phyloP scores from a whole-genome alignment of 78 protist species.

The Capsaspora owczarzaki region DNA sequence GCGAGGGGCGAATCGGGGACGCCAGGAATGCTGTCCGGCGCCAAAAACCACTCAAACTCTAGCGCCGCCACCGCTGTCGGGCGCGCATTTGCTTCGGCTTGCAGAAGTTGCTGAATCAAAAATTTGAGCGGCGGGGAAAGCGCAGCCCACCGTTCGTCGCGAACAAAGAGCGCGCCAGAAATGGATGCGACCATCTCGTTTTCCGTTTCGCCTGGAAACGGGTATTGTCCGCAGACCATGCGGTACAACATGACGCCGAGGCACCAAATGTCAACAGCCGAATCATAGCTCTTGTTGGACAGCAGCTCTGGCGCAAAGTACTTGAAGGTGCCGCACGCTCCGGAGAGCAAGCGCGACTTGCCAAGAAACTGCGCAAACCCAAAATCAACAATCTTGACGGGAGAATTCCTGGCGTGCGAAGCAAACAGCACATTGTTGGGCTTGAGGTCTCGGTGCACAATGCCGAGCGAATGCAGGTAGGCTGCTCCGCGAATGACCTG shows the following conservation, averaged over 20 bases:
- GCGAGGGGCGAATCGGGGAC: too few relatives aligned
- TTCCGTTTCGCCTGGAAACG: not conserved
- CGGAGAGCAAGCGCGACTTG: not conserved
- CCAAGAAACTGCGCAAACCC: not conserved
- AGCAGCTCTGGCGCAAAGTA: slow-evolving; percentile 14
- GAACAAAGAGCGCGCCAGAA: too few relatives aligned
- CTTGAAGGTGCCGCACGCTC: slow-evolving; percentile 6
- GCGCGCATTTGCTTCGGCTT: too few relatives aligned
- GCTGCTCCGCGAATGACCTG: not conserved
- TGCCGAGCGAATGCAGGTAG: slow-evolving; percentile 12
- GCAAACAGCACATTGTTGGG: slow-evolving; percentile 20
- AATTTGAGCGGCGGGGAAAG: too few relatives aligned
- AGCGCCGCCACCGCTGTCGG: too few relatives aligned
- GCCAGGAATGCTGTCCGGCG: too few relatives aligned
- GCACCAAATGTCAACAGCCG: slow-evolving; percentile 2
- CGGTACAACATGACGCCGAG: not conserved
- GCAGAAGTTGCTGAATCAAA: too few relatives aligned
- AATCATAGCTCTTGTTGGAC: not conserved
- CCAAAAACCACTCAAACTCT: too few relatives aligned
- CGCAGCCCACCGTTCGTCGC: too few relatives aligned
- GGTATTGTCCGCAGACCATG: not conserved
- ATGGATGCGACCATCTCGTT: slow-evolving; percentile 1
- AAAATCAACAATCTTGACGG: not conserved
- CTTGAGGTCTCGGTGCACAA: slow-evolving; percentile 35
- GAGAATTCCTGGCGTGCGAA: not conserved